Conservation (phyloP, 176 grass and related monocot species). For the Alopecurus myosuroides region DNA sequence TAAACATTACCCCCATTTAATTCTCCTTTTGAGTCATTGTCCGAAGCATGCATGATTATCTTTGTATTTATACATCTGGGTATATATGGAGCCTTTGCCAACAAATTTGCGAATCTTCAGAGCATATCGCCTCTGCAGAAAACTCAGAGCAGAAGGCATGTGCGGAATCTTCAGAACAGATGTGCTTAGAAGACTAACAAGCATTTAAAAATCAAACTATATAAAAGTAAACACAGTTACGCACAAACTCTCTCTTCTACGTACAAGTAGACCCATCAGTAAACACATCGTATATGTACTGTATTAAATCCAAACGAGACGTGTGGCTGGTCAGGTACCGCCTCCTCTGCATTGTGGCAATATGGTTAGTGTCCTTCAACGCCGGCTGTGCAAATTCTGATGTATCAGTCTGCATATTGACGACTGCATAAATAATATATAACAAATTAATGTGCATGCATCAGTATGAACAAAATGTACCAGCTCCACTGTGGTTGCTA, state of each 20-base stretch:
- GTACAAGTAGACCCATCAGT: too few species aligned
- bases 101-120: too few species aligned
- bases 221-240: conserved; percentile 1
- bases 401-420: neutral
- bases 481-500: too few species aligned
- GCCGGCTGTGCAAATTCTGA: neutral
- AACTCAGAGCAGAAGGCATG: neutral
- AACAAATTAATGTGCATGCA: neutral
- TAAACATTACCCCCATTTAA: too few species aligned
- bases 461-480: neutral
- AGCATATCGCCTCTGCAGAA: neutral
- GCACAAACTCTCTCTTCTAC: neutral
- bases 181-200: neutral
- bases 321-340: neutral
- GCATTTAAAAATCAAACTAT: neutral
- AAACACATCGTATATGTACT: too few species aligned
- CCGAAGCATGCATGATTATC: too few species aligned
- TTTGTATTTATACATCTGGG: too few species aligned
- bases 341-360: neutral
- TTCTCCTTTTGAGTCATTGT: too few species aligned
- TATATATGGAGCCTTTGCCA: too few species aligned
- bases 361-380: neutral
- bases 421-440: conserved; percentile 22
- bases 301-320: neutral
- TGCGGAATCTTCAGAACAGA: neutral